Percentiles rank a stretch among this genome's conserved stretches.
Conservation (phyloP, 805 yeast genomes). For the Metschnikowia drakensbergensis region DNA sequence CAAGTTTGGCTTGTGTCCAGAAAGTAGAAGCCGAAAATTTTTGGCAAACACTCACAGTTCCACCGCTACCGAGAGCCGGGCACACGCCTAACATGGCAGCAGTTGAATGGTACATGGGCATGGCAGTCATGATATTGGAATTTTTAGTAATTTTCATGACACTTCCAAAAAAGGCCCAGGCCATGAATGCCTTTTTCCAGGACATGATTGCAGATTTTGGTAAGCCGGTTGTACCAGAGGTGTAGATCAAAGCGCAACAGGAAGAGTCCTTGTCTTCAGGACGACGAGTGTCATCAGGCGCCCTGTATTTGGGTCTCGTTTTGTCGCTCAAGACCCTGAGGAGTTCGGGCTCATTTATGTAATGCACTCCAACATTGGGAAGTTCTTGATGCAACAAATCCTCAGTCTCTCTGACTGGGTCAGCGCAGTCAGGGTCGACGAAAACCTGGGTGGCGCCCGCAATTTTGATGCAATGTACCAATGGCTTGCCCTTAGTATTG, state of each 20-base stretch:
- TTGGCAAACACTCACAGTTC: constrained; percentile 70
- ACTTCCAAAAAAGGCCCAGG: constrained; percentile 64
- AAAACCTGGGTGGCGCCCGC: constrained; percentile 64
- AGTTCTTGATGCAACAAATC: constrained; percentile 31
- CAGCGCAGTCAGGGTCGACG: constrained; percentile 67
- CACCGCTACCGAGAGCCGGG: constrained; percentile 62
- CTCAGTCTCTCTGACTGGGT: constrained; percentile 50
- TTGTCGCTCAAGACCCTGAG: constrained; percentile 38
- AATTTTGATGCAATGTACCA: constrained; percentile 74
- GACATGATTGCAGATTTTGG: constrained; percentile 93
- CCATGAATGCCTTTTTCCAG: constrained; percentile 80
- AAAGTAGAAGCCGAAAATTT: constrained; percentile 80
- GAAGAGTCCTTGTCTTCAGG: constrained; percentile 53
- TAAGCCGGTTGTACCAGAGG: constrained; percentile 93
- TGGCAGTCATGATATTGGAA: constrained; percentile 75
- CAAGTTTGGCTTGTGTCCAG: constrained; percentile 81
- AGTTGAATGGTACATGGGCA: constrained; percentile 95
- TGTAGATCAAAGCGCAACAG: constrained; percentile 72
- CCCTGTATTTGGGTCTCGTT: constrained; percentile 48
- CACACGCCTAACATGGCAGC: constrained; percentile 84
- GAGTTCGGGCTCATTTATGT: constrained; percentile 50
- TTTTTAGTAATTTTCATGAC: constrained; percentile 55
- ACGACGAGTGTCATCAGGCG: constrained; percentile 55
- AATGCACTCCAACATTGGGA: constrained; percentile 41
- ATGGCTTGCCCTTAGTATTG: constrained; percentile 67